Base-by-base conservation (phyloP, 345 rosid genomes). In the Brassica nigra region DNA sequence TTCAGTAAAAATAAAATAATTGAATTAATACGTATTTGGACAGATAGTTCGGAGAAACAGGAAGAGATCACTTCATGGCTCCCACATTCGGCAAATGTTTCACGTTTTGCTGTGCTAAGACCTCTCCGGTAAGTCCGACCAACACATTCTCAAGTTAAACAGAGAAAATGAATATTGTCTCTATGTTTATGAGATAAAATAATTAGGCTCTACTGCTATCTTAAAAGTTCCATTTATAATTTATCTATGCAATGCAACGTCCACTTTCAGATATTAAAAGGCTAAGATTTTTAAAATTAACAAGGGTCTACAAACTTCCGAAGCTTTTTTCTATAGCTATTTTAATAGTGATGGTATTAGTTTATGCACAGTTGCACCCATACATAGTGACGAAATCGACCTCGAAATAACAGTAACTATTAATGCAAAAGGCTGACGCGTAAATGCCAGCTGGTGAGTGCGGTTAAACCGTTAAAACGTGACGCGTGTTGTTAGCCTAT, bases 61-160 rank as follows among this genome's bases (percentile, higher is more conserved):
- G 10, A 34, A 57, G 57, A 59, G 64, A 61, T 23, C 15, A 42
- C 6, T 15, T 74, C 20, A 80, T 80, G 83, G 79, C 83, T 80
- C 79, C 83, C 37, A 4, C 65, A 69, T 80, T 80, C 39, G 3
- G 76, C 29, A 74, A 75, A 80, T 80, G 79, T 63, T 80, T 80
- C 75, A 62, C 3, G 71, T 75, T 74, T 71, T 80, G 83, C 67
- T 80, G 79, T 8, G 71, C 66, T 62, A 80, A 80, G 66, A 80
- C 79, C 62, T 74, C 83, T 12, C 71, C 75, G n/a, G 83, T 74
- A 74, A 74, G 75, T 62, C 23, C 42, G 2, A 44, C 0, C 64
- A 18, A 69, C 49, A 23, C 16, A 5, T 55, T 36, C 66, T 33
- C 6, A 23, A 34, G 47, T 37, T 1, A 9, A 62, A 1, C 12